A percentile compares a stretch with the other conserved stretches of the same genome.
phyloP scores from a whole-genome alignment of 306 rosid genomes.

The Vigna radiata region DNA sequence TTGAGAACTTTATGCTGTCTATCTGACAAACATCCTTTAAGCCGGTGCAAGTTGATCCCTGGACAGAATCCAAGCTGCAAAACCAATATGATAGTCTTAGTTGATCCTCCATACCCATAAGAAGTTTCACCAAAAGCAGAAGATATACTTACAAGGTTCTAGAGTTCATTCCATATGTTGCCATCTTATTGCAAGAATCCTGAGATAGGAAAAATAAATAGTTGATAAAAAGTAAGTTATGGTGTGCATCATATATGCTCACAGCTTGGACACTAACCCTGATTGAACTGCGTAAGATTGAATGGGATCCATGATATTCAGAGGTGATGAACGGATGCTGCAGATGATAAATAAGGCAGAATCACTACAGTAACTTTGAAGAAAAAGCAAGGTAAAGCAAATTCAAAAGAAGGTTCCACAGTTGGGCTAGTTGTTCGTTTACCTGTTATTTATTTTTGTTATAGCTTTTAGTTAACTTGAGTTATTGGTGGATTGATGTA shows the following conservation, averaged over 20 bases:
- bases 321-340: constrained; percentile 91
- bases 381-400: constrained; percentile 23
- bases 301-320: constrained; percentile 59
- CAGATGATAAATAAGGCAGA: constrained; percentile 44
- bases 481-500: background rate
- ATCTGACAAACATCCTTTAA: constrained; percentile 75
- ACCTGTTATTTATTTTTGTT: background rate
- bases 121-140: constrained; percentile 42
- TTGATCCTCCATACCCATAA: constrained; percentile 16
- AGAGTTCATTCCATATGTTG: constrained; percentile 57
- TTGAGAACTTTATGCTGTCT: constrained; percentile 72
- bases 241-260: constrained; percentile 35
- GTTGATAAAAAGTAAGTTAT: constrained; percentile 32
- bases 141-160: constrained; percentile 67
- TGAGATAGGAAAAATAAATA: constrained; percentile 42
- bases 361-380: constrained; percentile 23
- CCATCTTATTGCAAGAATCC: constrained; percentile 67
- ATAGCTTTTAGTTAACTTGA: background rate
- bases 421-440: background rate
- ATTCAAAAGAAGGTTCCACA: constrained; percentile 1
- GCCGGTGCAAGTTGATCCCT: constrained; percentile 67
- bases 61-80: constrained; percentile 59
- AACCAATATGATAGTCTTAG: constrained; percentile 41
- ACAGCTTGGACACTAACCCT: constrained; percentile 57
- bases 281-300: constrained; percentile 54